These are phyloP conservation scores for Paraconiothyrium sp. DNA, from an alignment of 2,329 filamentous ascomycete species.

Conservation along the genomic window DNA sequence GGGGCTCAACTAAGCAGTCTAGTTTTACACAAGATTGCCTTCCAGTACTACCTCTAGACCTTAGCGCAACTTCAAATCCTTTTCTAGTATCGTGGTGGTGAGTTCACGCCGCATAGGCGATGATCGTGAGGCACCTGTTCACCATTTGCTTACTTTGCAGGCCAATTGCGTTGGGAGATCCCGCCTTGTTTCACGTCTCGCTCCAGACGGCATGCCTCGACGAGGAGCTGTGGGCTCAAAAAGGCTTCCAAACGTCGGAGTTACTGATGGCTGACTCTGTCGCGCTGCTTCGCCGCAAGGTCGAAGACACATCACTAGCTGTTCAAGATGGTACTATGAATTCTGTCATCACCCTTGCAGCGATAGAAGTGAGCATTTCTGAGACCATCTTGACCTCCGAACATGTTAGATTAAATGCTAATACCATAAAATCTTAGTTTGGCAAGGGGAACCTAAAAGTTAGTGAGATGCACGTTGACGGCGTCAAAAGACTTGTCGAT, in stretches of 20 bases:
- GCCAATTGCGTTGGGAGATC: conserved; percentile 64
- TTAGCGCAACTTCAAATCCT: conserved; percentile 63
- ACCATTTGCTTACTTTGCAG: not conserved
- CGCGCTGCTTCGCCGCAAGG: conserved; percentile 60
- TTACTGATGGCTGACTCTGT: conserved; percentile 68
- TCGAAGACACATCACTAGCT: conserved; percentile 58
- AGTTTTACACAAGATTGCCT: conserved; percentile 66
- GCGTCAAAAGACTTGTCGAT: conserved; percentile 59
- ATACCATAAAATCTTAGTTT: conserved; percentile 47
- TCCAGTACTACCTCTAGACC: conserved; percentile 68
- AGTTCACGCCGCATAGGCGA: not conserved
- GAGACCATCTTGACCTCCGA: conserved; percentile 22
- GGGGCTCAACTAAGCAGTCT: conserved; percentile 5
- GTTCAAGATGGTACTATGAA: conserved; percentile 66
- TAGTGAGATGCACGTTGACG: conserved; percentile 61
- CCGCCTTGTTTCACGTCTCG: conserved; percentile 67
- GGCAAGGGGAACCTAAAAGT: conserved; percentile 62
- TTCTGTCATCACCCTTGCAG: conserved; percentile 65
- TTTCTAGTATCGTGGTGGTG: conserved; percentile 68
- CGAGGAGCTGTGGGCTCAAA: conserved; percentile 62
- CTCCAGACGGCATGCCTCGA: conserved; percentile 68
- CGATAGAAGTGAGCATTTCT: conserved; percentile 60
- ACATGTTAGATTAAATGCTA: not conserved
- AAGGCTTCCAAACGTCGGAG: conserved; percentile 64
- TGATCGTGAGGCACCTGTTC: not conserved